phyloP scores from a whole-genome alignment of 164 flowering plant species.

The Vitis rupestris region DNA sequence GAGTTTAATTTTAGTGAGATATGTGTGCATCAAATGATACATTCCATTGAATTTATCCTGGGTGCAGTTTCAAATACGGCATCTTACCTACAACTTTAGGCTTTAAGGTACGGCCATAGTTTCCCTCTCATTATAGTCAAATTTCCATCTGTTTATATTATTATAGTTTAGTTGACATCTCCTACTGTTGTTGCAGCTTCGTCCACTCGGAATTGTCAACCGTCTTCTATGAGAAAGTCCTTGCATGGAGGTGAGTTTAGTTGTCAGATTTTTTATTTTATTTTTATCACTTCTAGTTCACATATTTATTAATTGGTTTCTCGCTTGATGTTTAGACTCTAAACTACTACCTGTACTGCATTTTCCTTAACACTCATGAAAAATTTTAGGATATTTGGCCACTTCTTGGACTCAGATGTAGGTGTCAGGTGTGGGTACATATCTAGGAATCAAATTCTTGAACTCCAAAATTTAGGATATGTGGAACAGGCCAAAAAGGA shows the following conservation, averaged over 20 bases:
- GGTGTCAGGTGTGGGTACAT: too few species aligned
- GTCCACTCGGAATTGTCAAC: slow-evolving; percentile 94
- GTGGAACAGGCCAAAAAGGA: too few species aligned
- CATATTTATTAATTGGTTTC: not conserved
- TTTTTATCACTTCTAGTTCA: too few species aligned
- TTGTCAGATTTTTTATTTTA: not conserved
- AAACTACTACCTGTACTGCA: too few species aligned
- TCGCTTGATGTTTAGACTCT: too few species aligned
- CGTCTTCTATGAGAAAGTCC: slow-evolving; percentile 88
- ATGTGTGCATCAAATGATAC: slow-evolving; percentile 96
- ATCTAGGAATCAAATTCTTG: too few species aligned
- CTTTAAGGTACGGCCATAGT: slow-evolving; percentile 58
- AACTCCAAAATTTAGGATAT: too few species aligned
- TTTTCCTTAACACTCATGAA: too few species aligned
- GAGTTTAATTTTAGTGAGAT: slow-evolving; percentile 90
- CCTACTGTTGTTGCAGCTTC: slow-evolving; percentile 51
- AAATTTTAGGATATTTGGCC: too few species aligned
- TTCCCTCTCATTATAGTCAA: slow-evolving; percentile 1
- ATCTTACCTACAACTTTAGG: slow-evolving; percentile 96
- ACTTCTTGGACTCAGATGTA: too few species aligned
- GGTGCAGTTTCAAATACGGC: slow-evolving; percentile 98
- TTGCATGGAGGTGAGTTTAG: slow-evolving; percentile 84
- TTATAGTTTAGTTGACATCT: slow-evolving; percentile 8
- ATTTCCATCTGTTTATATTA: not conserved
- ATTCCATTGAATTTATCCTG: slow-evolving; percentile 84